Evolutionary conservation across 2,329 filamentous ascomycete genomes (phyloP), one percentile per base, ranked within the genome.

Genomic region (Aspergillus quadrilineatus): DNA sequence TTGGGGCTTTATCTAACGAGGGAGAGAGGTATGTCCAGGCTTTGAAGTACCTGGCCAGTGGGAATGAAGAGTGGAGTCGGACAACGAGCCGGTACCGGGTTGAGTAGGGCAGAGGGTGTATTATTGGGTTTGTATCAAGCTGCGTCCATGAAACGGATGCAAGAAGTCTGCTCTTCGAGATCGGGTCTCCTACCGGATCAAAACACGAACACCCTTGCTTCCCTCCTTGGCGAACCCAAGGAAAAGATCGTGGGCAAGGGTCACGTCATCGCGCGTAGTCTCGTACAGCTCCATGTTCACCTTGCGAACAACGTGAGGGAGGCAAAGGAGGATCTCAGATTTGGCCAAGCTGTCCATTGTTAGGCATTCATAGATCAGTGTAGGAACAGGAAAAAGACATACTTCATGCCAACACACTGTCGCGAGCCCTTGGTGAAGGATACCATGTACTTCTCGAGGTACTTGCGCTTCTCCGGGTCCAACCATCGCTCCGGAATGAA

Each of bases 331-430:
- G 8, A 74, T 61, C 54, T 73, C 71, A 4, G 70, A 65, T 15
- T 67, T 64, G 1, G 72, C 72, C 2, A 74, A 66, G 30, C 71
- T 73, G 28, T 37, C 3, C 4, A 8, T 17, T 43, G 29, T 50
- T 32, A 30, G 22, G 48, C 4, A 43, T 2, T 22, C 22, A 22
- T 22, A 22, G 22, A n/a, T 12, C 34, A 4, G 6, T 29, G 7
- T 30, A 32, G 4, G 2, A 36, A 5, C 26, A 4, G 6, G 14
- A 7, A 9, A 17, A 14, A 26, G 15, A 36, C 60, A 6, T 59
- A 70, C 69, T 81, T 78, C 36, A 77, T 77, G 9, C 79, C 80
- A 10, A 78, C 66, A 54, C 79, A 82, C 63, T 76, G 75, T n/a
- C 79, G 67, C 1, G 71, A 75, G 0, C 79, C 79, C 39, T 69